Conservation (phyloP, 805 yeast genomes). For the Candida qinlingensis region DNA sequence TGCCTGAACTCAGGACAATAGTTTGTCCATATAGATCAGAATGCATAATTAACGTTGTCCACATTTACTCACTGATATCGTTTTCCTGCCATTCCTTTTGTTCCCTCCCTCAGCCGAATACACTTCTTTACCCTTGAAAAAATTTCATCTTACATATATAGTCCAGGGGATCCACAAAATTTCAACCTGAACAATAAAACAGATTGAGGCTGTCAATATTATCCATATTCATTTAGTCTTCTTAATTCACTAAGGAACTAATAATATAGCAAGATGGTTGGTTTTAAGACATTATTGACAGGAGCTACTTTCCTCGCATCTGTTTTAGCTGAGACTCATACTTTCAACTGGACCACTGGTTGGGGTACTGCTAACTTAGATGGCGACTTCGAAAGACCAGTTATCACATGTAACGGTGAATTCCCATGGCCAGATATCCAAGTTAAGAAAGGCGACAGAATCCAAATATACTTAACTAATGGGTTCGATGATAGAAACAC, state of each 20-base stretch:
- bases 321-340: conserved; percentile 18
- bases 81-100: too few relatives aligned
- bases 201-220: neutral
- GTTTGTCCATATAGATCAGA: neutral
- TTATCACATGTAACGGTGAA: conserved; percentile 53
- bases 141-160: neutral
- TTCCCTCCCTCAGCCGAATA: too few relatives aligned
- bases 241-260: neutral
- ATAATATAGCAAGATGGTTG: conserved; percentile 2
- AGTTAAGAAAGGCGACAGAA: conserved; percentile 37
- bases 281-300: conserved; percentile 3
- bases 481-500: conserved; percentile 39
- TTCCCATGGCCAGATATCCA: conserved; percentile 48
- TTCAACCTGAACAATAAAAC: too few relatives aligned
- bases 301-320: conserved; percentile 2
- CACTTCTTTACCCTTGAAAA: neutral
- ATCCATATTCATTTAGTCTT: neutral
- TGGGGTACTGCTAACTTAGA: conserved; percentile 49
- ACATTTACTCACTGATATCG: too few relatives aligned
- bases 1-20: neutral
- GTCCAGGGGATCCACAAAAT: neutral
- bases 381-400: conserved; percentile 43
- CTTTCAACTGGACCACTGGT: conserved; percentile 32
- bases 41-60: neutral
- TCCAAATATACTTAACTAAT: conserved; percentile 36